Evolutionary conservation across 2,329 filamentous ascomycete genomes (phyloP), one percentile per base, ranked within the genome.

Genomic region (Scedosporium dehoogii): DNA sequence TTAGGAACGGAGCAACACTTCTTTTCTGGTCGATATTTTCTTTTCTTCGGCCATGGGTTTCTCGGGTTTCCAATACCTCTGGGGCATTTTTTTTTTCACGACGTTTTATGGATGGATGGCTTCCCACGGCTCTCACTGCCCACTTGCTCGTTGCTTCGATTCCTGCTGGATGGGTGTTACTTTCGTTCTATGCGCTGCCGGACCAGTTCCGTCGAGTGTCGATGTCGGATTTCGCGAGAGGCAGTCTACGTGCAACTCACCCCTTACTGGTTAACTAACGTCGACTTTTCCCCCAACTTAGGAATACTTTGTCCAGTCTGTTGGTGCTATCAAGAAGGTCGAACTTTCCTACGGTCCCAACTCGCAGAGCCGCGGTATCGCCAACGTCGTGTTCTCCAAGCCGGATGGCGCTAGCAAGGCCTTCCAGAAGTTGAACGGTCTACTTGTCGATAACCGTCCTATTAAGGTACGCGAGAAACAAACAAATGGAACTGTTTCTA

Each of bases 261-360:
- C 66, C 67, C 67, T 65, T 62, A 63, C 65, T 63, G 75, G 74
- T 77, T 80, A 71, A 90, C 89, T 91, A 85, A 91, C 87, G 76
- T 79, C 74, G 71, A 72, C 76, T 21, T 53, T 79, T 80, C 75
- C 76, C 77, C 75, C 76, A 76, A 79, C 55, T 77, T 91, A 99
- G 94, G 94, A 99, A 80, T 99, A 97, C 78, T 97, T 99, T 76
- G 79, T 82, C 72, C 88, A 91, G 73, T 89, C 90, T 70, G 86
- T 96, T 74, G 93, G 92, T 69, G 85, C 89, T 66, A 90, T 97
- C 77, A 97, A 96, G 84, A 89, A 85, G 76, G 91, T 96, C 67
- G 87, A 94, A 69, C 82, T 99, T 70, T 91, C 90, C 60, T 99
- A 99, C 78, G 94, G 93, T 70, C 91, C 93, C 67, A 91, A 90